Evolutionary conservation across 495 filamentous ascomycete genomes (phyloP).

Genomic region (Annulohypoxylon bovei): DNA sequence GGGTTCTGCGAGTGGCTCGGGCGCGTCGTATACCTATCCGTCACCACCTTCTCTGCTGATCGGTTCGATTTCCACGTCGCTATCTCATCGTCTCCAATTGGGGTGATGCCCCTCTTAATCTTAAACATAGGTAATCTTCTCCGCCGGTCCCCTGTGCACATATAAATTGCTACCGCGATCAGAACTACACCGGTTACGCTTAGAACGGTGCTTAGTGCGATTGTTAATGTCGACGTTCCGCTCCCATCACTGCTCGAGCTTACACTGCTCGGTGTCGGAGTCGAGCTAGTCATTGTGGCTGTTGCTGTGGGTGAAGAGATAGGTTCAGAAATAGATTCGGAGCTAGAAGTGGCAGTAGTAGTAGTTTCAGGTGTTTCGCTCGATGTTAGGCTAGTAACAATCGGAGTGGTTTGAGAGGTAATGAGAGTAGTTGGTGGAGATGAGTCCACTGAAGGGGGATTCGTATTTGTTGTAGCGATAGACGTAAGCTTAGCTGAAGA

Average conservation of each 20-base stretch:
- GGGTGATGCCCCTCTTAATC: slow-evolving; percentile 55
- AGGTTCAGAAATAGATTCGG: slow-evolving; percentile 9
- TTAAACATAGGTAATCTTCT: slow-evolving; percentile 51
- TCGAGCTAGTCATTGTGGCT: slow-evolving; percentile 28
- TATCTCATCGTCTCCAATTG: slow-evolving; percentile 64
- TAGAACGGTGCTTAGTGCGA: slow-evolving; percentile 56
- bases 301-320: slow-evolving; percentile 15
- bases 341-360: background rate
- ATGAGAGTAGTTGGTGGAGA: slow-evolving; percentile 33
- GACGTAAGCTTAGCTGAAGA: slow-evolving; percentile 31
- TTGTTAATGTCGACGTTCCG: slow-evolving; percentile 34
- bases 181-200: slow-evolving; percentile 49
- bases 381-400: slow-evolving; percentile 13
- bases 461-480: slow-evolving; percentile 34
- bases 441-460: slow-evolving; percentile 18
- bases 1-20: slow-evolving; percentile 49
- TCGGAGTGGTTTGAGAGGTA: slow-evolving; percentile 23
- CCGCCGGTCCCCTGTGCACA: slow-evolving; percentile 47
- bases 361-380: slow-evolving; percentile 11
- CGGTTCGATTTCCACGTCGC: slow-evolving; percentile 57
- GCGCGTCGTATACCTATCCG: slow-evolving; percentile 33
- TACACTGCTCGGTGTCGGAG: slow-evolving; percentile 21
- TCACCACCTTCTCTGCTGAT: slow-evolving; percentile 38
- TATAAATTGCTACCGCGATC: slow-evolving; percentile 44
- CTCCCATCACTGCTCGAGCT: slow-evolving; percentile 10